Percentiles rank a stretch among this genome's conserved stretches.
Evolutionary conservation across 73 alveolate species (phyloP).

Genomic region (Loxodes magnus): DNA sequence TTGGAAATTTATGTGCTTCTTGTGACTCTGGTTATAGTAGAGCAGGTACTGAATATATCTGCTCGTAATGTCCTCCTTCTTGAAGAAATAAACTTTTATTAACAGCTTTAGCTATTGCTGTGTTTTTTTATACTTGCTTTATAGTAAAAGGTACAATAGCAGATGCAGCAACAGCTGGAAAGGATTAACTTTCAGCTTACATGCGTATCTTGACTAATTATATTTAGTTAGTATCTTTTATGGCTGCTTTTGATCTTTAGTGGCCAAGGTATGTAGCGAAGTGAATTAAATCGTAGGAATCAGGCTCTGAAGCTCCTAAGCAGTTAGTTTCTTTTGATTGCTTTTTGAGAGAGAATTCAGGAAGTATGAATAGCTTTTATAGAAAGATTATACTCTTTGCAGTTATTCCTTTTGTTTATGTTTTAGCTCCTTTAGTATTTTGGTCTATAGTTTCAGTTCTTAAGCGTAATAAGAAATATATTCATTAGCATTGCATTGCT

Average conservation of each 20-base stretch:
- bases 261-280: conserved; percentile 39
- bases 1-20: too few relatives aligned
- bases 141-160: too few relatives aligned
- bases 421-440: conserved; percentile 4
- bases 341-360: conserved; percentile 8
- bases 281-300: conserved; percentile 17
- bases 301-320: conserved; percentile 24
- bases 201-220: conserved; percentile 44
- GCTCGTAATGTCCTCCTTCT: too few relatives aligned
- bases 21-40: too few relatives aligned
- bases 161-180: too few relatives aligned
- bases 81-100: too few relatives aligned
- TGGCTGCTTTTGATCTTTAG: conserved; percentile 35
- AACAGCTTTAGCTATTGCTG: too few relatives aligned
- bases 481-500: conserved; percentile 21
- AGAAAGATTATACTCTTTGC: conserved; percentile 26
- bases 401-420: conserved; percentile 21
- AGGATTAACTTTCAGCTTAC: too few relatives aligned
- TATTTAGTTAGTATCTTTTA: conserved; percentile 24
- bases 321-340: conserved; percentile 42
- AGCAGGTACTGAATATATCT: too few relatives aligned
- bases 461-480: conserved; percentile 11
- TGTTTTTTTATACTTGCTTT: too few relatives aligned
- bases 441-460: conserved; percentile 17
- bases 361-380: conserved; percentile 17